Evolutionary conservation across 371 early-diverging fungal genomes (phyloP).

Genomic region (Mucor racemosus): DNA sequence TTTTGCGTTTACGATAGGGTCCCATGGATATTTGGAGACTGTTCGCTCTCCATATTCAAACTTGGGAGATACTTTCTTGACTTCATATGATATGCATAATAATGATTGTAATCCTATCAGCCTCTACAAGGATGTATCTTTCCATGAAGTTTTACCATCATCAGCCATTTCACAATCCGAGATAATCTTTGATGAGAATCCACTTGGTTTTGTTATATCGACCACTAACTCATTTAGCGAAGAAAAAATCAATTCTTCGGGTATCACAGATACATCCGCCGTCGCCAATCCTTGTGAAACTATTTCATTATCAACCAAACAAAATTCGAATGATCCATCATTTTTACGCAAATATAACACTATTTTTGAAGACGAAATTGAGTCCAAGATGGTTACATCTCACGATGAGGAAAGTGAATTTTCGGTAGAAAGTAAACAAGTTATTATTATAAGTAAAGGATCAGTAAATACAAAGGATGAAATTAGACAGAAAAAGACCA

Average conservation of each 20-base stretch:
- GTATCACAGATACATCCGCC: constrained; percentile 12
- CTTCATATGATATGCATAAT: neutral
- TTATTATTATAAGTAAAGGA: neutral
- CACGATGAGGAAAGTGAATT: neutral
- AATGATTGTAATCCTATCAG: neutral
- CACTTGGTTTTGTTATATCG: neutral
- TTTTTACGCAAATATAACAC: neutral
- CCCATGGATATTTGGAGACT: neutral
- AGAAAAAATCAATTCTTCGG: constrained; percentile 14
- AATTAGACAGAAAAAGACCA: constrained; percentile 21
- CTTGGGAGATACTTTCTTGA: neutral
- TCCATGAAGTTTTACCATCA: neutral
- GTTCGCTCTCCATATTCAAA: constrained; percentile 6
- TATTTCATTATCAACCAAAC: neutral
- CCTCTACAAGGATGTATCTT: neutral
- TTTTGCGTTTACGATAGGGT: neutral
- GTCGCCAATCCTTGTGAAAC: neutral
- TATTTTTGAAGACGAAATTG: neutral
- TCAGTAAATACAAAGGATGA: neutral
- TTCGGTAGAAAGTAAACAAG: neutral
- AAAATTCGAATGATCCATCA: neutral
- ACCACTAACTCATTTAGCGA: neutral
- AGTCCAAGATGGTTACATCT: neutral
- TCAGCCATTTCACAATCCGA: constrained; percentile 5
- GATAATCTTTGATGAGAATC: neutral